These are phyloP conservation scores for Epichloe typhina DNA, from an alignment of 2,329 filamentous ascomycete genomes.

Conservation along the genomic window DNA sequence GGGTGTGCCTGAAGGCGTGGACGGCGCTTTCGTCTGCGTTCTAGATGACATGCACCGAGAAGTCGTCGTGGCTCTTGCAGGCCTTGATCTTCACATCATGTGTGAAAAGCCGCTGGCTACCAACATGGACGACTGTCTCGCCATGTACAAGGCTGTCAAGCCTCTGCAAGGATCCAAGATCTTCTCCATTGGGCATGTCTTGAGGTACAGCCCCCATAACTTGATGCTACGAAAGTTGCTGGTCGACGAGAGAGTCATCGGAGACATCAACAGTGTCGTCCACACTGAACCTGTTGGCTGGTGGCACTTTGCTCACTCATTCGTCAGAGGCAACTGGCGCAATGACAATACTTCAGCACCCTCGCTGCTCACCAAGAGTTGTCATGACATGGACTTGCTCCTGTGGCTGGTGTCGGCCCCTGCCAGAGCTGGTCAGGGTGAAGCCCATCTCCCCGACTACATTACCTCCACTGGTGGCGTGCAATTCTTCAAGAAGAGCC, in stretches of 20 bases:
- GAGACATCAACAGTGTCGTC: slow-evolving; percentile 72
- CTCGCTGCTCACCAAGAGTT: slow-evolving; percentile 85
- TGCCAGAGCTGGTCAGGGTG: slow-evolving; percentile 25
- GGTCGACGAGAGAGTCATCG: slow-evolving; percentile 61
- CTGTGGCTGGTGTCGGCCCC: slow-evolving; percentile 83
- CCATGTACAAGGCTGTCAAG: slow-evolving; percentile 50
- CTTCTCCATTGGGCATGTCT: slow-evolving; percentile 87
- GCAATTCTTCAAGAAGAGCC: slow-evolving; percentile 60
- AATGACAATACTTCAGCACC: slow-evolving; percentile 64
- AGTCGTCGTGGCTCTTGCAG: slow-evolving; percentile 61
- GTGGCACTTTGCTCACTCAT: slow-evolving; percentile 91
- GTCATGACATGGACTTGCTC: slow-evolving; percentile 88
- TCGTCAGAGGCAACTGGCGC: slow-evolving; percentile 89
- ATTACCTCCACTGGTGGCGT: slow-evolving; percentile 67
- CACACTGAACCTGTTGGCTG: slow-evolving; percentile 92
- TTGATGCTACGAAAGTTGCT: slow-evolving; percentile 69
- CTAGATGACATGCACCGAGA: slow-evolving; percentile 81
- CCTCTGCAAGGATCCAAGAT: slow-evolving; percentile 29
- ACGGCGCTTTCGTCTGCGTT: slow-evolving; percentile 53
- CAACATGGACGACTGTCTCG: slow-evolving; percentile 62
- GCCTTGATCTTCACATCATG: slow-evolving; percentile 66
- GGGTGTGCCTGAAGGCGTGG: slow-evolving; percentile 39
- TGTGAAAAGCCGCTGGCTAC: slow-evolving; percentile 92
- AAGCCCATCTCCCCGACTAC: slow-evolving; percentile 58
- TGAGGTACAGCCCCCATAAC: slow-evolving; percentile 85